Percentiles rank a stretch among this genome's conserved stretches.
Conservation (phyloP, 2,329 filamentous ascomycete species). For the Fusarium equiseti region DNA sequence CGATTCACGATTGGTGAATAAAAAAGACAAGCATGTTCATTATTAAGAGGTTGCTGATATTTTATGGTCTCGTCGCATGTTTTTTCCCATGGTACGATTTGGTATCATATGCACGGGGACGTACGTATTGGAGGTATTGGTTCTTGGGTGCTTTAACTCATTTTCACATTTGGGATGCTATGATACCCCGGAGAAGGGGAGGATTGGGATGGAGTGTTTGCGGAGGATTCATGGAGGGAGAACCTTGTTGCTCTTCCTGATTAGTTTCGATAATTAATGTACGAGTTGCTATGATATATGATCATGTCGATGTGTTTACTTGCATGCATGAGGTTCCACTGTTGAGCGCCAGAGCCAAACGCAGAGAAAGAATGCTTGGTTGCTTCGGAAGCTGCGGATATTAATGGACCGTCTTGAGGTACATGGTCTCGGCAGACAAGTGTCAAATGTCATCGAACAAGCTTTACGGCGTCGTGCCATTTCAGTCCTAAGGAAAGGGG, state of each 20-base stretch:
- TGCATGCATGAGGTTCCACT: not conserved
- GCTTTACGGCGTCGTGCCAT: slow-evolving; percentile 19
- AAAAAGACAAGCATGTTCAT: slow-evolving; percentile 37
- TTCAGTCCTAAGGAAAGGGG: slow-evolving; percentile 35
- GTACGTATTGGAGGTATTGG: slow-evolving; percentile 23
- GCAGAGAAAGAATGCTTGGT: not conserved
- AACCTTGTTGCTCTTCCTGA: slow-evolving; percentile 21
- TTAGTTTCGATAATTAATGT: slow-evolving; percentile 37
- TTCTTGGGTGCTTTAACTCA: slow-evolving; percentile 30
- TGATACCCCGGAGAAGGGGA: slow-evolving; percentile 42
- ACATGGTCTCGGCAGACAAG: not conserved
- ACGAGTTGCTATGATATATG: slow-evolving; percentile 19
- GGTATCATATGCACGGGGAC: slow-evolving; percentile 25
- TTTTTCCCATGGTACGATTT: slow-evolving; percentile 24
- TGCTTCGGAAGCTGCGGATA: slow-evolving; percentile 32
- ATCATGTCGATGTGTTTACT: not conserved
- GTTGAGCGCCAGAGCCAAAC: not conserved
- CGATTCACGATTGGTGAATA: slow-evolving; percentile 23
- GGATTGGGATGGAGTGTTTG: slow-evolving; percentile 24
- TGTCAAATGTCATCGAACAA: slow-evolving; percentile 15
- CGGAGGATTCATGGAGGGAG: slow-evolving; percentile 6
- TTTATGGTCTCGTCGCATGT: slow-evolving; percentile 30
- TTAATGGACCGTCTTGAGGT: not conserved
- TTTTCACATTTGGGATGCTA: slow-evolving; percentile 38
- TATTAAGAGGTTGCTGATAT: slow-evolving; percentile 42